phyloP scores from a whole-genome alignment of 106 monocot species.

The Amphibolis antarctica region DNA sequence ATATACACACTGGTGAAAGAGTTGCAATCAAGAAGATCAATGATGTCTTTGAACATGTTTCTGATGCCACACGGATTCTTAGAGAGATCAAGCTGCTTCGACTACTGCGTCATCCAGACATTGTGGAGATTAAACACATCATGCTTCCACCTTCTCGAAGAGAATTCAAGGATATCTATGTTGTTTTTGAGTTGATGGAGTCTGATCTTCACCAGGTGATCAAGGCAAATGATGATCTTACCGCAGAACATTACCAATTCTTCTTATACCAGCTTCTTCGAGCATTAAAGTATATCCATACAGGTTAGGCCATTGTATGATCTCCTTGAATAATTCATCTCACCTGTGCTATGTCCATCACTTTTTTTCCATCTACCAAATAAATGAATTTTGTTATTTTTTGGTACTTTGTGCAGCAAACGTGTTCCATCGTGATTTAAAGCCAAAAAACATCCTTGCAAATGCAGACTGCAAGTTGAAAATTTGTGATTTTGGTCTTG shows the following conservation, averaged over 20 bases:
- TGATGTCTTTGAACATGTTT: slow-evolving; percentile 80
- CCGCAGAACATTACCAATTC: slow-evolving; percentile 64
- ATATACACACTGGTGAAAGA: slow-evolving; percentile 54
- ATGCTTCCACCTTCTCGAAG: slow-evolving; percentile 73
- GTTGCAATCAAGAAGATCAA: slow-evolving; percentile 88
- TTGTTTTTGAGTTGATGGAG: too few species aligned
- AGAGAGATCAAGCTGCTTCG: slow-evolving; percentile 76
- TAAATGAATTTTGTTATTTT: background rate
- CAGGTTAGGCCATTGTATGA: background rate
- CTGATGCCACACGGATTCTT: slow-evolving; percentile 69
- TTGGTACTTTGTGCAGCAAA: slow-evolving; percentile 22
- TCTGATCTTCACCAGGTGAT: slow-evolving; percentile 80
- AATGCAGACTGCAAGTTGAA: slow-evolving; percentile 46
- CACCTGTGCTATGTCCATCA: background rate
- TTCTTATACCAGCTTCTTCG: slow-evolving; percentile 73
- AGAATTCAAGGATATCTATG: too few species aligned
- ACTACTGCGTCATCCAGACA: slow-evolving; percentile 55
- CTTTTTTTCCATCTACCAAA: background rate
- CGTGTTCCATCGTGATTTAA: slow-evolving; percentile 48
- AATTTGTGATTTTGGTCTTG: slow-evolving; percentile 53
- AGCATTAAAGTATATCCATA: slow-evolving; percentile 14
- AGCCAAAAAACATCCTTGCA: too few species aligned
- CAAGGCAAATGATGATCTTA: slow-evolving; percentile 74
- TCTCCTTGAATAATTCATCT: background rate
- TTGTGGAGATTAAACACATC: slow-evolving; percentile 79